Evolutionary conservation across 352 stramenopile genomes (phyloP).

Genomic region (Globisporangium paddicum): DNA sequence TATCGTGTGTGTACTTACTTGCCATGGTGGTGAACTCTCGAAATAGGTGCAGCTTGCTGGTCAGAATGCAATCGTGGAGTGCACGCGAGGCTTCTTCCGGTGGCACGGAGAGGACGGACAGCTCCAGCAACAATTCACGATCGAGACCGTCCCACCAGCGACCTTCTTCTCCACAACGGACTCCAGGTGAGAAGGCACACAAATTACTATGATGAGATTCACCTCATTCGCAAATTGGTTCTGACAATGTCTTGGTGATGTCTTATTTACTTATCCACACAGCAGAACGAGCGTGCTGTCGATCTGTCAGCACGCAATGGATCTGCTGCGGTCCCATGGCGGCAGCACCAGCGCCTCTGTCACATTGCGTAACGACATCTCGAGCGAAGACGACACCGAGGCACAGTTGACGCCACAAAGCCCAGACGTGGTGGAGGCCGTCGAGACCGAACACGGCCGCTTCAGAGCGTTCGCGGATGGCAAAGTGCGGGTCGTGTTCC

Average conservation of each 20-base stretch:
- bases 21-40: background rate
- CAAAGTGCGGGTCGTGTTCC: conserved; percentile 57
- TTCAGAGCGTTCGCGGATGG: conserved; percentile 67
- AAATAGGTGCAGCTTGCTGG: conserved; percentile 7
- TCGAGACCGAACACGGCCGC: conserved; percentile 43
- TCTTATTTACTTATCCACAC: background rate
- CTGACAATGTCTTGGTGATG: no score
- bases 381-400: background rate
- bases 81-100: conserved; percentile 41
- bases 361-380: background rate
- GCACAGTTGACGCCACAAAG: background rate
- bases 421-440: conserved; percentile 23
- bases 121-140: conserved; percentile 49
- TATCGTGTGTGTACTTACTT: background rate
- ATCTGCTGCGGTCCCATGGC: conserved; percentile 9
- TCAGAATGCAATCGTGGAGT: conserved; percentile 14
- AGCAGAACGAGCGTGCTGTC: background rate
- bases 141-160: conserved; percentile 47
- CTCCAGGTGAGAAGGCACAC: background rate
- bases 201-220: no score
- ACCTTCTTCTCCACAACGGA: background rate
- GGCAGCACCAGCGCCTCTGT: background rate
- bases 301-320: conserved; percentile 12
- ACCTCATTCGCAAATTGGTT: no score
- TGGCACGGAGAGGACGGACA: conserved; percentile 29